Percentiles rank a stretch among this genome's conserved stretches.
Conservation (phyloP, 192 early-diverging fungal genomes). For the Entomortierella beljakovae region DNA sequence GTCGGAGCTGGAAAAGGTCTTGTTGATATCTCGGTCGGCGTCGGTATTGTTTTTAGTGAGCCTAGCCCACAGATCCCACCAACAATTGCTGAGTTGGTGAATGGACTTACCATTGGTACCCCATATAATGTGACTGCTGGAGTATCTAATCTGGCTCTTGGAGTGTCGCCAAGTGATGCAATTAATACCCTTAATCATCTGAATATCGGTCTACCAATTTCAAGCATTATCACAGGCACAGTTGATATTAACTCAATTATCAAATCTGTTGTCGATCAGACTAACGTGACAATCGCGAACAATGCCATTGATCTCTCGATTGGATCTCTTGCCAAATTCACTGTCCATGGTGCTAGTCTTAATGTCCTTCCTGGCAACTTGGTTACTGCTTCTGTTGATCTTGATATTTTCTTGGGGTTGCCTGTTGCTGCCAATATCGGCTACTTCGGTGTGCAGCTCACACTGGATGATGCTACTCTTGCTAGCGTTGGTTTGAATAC, state of each 20-base stretch:
- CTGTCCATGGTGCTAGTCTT: constrained; percentile 40
- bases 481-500: constrained; percentile 35
- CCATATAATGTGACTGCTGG: constrained; percentile 27
- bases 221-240: constrained; percentile 23
- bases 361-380: constrained; percentile 47
- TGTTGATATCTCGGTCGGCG: constrained; percentile 43
- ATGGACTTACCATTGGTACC: constrained; percentile 31
- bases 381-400: constrained; percentile 28
- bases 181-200: constrained; percentile 35
- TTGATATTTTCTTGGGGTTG: constrained; percentile 48
- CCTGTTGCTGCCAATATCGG: constrained; percentile 50
- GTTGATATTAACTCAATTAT: constrained; percentile 13
- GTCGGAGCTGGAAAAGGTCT: constrained; percentile 32
- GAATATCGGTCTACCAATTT: constrained; percentile 27
- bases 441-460: constrained; percentile 41
- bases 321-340: constrained; percentile 34
- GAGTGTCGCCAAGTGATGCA: constrained; percentile 37
- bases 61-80: constrained; percentile 34
- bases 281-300: constrained; percentile 29
- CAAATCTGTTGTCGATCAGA: constrained; percentile 9
- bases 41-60: constrained; percentile 45
- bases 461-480: constrained; percentile 29
- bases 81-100: constrained; percentile 33
- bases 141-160: constrained; percentile 33
- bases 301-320: constrained; percentile 32